Evolutionary conservation across 2,329 filamentous ascomycete genomes (phyloP), one percentile per base, ranked within the genome.

Genomic region (Diaporthe amygdali): DNA sequence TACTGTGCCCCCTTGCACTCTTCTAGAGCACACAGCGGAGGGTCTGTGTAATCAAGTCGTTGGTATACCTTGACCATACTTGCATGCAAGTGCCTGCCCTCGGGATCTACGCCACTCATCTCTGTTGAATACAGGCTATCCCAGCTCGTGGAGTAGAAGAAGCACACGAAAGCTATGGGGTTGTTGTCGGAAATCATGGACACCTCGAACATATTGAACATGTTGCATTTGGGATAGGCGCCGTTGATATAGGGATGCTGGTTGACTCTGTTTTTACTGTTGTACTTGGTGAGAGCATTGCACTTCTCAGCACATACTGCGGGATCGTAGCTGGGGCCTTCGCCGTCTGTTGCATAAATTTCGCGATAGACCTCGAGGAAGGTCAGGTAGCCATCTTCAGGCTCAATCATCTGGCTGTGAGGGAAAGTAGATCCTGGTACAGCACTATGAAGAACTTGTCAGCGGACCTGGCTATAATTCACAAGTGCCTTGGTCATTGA

Each of bases 121-220:
- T 52, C n/a, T 5, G 68, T 68, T 17, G 63, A 44, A 39, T 72
- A 71, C 41, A 68, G 51, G 44, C 66, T 71, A 39, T 68, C 68
- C 68, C 68, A 72, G 10, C 61, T 69, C 12, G 68, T 20, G 15
- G 27, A 63, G 55, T 51, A 68, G 4, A 54, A 41, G 44, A 67
- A 64, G 32, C 71, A 72, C 3, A 72, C 27, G 10, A 69, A 56
- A 17, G 63, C 56, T 20, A 70, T 8, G 1, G 63, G 71, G 3
- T n/a, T 27, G 17, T 41, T 49, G 37, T 68, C 41, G 2, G 39
- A 17, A 20, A 37, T 32, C 7, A 22, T 17, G 10, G 47, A 27
- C 6, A 66, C 32, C 55, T 73, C 71, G 20, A 71, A 72, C 5
- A 61, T 59, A 2, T 22, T 46, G 25, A 72, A 72, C 71, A 72